Percentiles rank a stretch among this genome's conserved stretches.
Evolutionary conservation across 73 alveolate genomes (phyloP).

Genomic region (Paramecium octaurelia): DNA sequence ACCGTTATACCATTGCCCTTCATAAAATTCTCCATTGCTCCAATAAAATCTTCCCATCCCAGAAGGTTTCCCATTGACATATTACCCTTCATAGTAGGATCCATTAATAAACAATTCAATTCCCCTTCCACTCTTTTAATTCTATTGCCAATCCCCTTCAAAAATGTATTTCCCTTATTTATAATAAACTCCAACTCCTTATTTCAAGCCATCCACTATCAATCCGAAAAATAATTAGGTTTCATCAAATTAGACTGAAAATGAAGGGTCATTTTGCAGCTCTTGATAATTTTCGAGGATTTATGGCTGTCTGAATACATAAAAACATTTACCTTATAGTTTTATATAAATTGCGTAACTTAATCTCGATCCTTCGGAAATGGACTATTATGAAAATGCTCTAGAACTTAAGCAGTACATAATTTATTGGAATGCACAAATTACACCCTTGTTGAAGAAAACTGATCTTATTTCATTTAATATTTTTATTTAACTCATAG

Average conservation of each 20-base stretch:
- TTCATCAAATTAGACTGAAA: background rate
- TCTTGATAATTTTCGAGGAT: background rate
- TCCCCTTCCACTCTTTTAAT: slow-evolving; percentile 67
- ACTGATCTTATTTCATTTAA: background rate
- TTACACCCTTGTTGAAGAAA: background rate
- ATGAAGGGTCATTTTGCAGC: background rate
- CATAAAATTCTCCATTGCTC: slow-evolving; percentile 39
- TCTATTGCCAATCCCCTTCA: slow-evolving; percentile 72
- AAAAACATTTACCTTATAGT: background rate
- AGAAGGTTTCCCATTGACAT: background rate
- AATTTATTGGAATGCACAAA: background rate
- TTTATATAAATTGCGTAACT: background rate
- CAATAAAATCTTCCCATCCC: slow-evolving; percentile 35
- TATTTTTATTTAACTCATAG: background rate
- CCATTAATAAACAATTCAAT: slow-evolving; percentile 63
- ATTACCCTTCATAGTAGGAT: slow-evolving; percentile 39
- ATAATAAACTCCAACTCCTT: background rate
- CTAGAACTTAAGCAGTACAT: background rate
- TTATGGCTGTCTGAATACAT: background rate
- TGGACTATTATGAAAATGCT: background rate
- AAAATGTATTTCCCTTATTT: slow-evolving; percentile 47
- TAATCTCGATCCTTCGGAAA: background rate
- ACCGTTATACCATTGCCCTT: slow-evolving; percentile 1
- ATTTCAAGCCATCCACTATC: background rate
- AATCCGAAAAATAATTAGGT: background rate